phyloP scores from a whole-genome alignment of 345 rosid species.

The Rhodamnia rubescens region DNA sequence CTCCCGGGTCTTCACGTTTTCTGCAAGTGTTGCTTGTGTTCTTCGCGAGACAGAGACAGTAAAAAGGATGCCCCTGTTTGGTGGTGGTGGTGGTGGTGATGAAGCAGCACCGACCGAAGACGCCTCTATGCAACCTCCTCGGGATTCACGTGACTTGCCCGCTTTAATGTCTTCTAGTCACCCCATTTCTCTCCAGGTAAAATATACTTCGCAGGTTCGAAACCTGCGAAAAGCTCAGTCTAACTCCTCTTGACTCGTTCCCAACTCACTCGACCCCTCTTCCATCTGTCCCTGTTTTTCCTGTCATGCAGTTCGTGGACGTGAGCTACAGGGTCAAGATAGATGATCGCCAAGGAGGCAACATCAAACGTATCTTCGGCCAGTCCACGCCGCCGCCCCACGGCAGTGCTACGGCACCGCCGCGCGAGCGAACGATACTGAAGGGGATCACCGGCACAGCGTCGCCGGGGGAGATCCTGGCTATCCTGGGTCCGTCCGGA shows the following conservation, averaged over 20 bases:
- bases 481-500: conserved; percentile 93
- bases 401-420: conserved; percentile 5
- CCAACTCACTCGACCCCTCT: conserved; percentile 3
- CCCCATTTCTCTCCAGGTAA: conserved; percentile 82
- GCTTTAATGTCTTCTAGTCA: conserved; percentile 41
- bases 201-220: neutral
- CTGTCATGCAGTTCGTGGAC: conserved; percentile 56
- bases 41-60: neutral
- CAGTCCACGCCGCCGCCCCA: conserved; percentile 8
- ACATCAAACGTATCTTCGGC: conserved; percentile 21
- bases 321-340: conserved; percentile 47
- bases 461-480: conserved; percentile 80
- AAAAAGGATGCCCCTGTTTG: neutral
- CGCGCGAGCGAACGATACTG: conserved; percentile 49
- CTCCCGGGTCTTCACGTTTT: neutral
- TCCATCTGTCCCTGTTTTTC: neutral
- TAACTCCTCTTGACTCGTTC: conserved; percentile 1
- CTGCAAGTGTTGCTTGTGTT: neutral
- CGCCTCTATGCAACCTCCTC: conserved; percentile 8
- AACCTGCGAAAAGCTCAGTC: neutral
- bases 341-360: conserved; percentile 11
- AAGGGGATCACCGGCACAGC: conserved; percentile 65
- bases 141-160: conserved; percentile 31
- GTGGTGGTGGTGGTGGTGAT: neutral
- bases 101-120: neutral